Evolutionary conservation across 2,329 filamentous ascomycete genomes (phyloP), one percentile per base, ranked within the genome.

Genomic region (Alternaria triticina): DNA sequence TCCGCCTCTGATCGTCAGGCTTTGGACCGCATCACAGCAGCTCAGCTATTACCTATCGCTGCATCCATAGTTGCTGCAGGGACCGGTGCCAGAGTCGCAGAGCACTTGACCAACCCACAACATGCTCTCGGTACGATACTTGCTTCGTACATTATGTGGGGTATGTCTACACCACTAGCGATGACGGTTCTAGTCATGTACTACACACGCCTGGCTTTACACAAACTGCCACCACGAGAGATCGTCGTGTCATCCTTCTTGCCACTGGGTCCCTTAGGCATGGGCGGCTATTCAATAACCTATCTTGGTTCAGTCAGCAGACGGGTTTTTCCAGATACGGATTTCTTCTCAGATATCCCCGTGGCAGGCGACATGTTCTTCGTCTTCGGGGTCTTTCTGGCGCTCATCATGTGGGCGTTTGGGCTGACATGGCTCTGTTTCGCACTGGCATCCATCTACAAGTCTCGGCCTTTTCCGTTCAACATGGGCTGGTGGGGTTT

Each of bases 131-230:
- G 84, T 40, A 92, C 90, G 0, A 71, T 92, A 22, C 80, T 91
- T n/a, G 82, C 83, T 15, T 89, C 85, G 4, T 93, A 92, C 73
- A 81, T 91, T 15, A 85, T 92, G 67, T 92, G 88, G 89, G 90
- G 90, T 0, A 87, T 88, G 61, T 88, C 89, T 5, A 83, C 84
- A 3, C 86, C 86, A 0, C 78, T 92, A 54, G 86, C 89, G 2
- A 85, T 89, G 76, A 83, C 85, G 45, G 85, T 91, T 20, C 80
- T 92, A 25, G 87, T 87, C 11, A 85, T 92, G 40, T 93, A 92
- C 77, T 91, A 91, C 72, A 87, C 90, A 62, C 88, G 90, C 11
- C 82, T 93, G 10, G 88, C 87, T 5, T 76, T 92, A 3, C 86
- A 92, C 77, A 88, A 88, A 43, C 83, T 92, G 13, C 90, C 90